phyloP scores from a whole-genome alignment of 495 filamentous ascomycete species.

The Neurospora hispaniola region DNA sequence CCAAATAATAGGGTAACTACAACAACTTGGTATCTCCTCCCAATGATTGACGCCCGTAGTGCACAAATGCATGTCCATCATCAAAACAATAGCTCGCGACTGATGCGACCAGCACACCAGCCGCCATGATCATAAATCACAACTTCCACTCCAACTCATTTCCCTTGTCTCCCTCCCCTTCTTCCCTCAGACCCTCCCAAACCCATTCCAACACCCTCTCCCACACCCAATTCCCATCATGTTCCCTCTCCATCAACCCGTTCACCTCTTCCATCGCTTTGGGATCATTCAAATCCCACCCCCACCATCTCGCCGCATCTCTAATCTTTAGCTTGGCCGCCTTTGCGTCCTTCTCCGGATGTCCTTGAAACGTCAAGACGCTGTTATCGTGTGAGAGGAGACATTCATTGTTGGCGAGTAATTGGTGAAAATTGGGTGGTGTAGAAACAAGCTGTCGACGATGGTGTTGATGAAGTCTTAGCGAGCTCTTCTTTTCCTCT shows the following conservation, averaged over 20 bases:
- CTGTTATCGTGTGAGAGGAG: conserved; percentile 31
- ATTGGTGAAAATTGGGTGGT: conserved; percentile 21
- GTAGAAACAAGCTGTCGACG: conserved; percentile 25
- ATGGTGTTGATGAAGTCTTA: conserved; percentile 36
- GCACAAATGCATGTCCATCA: background rate
- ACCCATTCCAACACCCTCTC: conserved; percentile 32
- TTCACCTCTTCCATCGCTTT: conserved; percentile 7
- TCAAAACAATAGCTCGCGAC: background rate
- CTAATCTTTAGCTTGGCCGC: conserved; percentile 29
- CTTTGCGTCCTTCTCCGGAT: conserved; percentile 37
- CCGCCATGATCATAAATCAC: background rate
- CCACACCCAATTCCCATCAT: conserved; percentile 36
- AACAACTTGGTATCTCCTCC: background rate
- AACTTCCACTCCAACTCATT: background rate
- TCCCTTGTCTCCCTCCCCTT: background rate
- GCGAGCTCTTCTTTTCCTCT: background rate
- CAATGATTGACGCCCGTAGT: background rate
- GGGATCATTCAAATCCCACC: conserved; percentile 19
- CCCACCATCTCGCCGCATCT: conserved; percentile 31
- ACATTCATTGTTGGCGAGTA: conserved; percentile 30
- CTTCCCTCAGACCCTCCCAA: conserved; percentile 10
- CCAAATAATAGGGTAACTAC: background rate
- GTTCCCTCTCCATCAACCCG: conserved; percentile 18
- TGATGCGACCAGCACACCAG: background rate
- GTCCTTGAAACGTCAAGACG: conserved; percentile 39